Conservation (phyloP, 768 basidiomycete species). For the Kwoniella heveanensis region DNA sequence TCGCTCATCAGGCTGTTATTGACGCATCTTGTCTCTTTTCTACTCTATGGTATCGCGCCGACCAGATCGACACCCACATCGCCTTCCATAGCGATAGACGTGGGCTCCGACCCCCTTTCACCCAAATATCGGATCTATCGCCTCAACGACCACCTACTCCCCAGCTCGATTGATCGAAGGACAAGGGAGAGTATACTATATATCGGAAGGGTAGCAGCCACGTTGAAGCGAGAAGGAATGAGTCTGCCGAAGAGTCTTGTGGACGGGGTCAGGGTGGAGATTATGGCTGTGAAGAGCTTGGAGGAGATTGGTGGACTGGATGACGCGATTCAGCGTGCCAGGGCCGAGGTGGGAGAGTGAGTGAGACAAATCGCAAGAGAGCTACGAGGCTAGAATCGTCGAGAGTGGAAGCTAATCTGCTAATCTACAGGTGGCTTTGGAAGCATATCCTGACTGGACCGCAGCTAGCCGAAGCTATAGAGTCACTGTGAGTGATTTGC, state of each 20-base stretch:
- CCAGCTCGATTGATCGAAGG: slow-evolving; percentile 71
- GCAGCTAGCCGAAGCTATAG: slow-evolving; percentile 80
- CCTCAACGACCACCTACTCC: slow-evolving; percentile 69
- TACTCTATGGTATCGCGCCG: slow-evolving; percentile 74
- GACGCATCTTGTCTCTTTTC: slow-evolving; percentile 75
- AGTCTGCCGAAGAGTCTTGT: slow-evolving; percentile 72
- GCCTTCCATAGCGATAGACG: slow-evolving; percentile 35
- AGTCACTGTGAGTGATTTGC: slow-evolving; percentile 79
- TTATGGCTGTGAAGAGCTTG: slow-evolving; percentile 60
- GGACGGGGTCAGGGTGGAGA: slow-evolving; percentile 65
- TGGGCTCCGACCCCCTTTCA: slow-evolving; percentile 66
- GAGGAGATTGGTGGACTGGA: slow-evolving; percentile 79
- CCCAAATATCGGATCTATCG: slow-evolving; percentile 61
- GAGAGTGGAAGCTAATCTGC: slow-evolving; percentile 1
- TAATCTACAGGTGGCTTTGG: slow-evolving; percentile 71
- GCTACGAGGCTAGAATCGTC: too few relatives aligned
- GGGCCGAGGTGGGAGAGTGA: slow-evolving; percentile 76
- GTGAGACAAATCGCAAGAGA: slow-evolving; percentile 13
- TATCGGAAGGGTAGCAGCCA: slow-evolving; percentile 82
- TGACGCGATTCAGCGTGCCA: slow-evolving; percentile 69
- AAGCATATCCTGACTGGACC: slow-evolving; percentile 77
- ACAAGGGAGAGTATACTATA: slow-evolving; percentile 81
- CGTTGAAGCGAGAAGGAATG: slow-evolving; percentile 73
- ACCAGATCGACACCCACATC: slow-evolving; percentile 13
- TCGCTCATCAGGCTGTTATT: slow-evolving; percentile 82